Conservation (phyloP, 257 asterid species). For the Plectranthus barbatus region DNA sequence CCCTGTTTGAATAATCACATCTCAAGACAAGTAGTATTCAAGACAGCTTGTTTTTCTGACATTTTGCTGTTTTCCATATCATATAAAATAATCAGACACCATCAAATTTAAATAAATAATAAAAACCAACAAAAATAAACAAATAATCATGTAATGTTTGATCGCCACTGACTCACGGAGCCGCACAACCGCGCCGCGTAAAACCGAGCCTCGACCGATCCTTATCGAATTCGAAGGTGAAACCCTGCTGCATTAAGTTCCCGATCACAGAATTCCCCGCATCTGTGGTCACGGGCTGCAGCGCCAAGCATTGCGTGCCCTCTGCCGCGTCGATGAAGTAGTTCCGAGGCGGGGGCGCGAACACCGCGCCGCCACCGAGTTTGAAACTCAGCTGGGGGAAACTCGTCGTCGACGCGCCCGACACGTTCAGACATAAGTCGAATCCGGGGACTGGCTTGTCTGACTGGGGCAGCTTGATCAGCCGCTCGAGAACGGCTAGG, state of each 20-base stretch:
- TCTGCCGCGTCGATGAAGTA: conserved; percentile 62
- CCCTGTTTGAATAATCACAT: conserved; percentile 26
- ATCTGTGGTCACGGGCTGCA: conserved; percentile 45
- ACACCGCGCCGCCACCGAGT: conserved; percentile 49
- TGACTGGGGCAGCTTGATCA: conserved; percentile 35
- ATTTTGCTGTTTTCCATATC: conserved; percentile 28
- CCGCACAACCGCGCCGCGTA: conserved; percentile 48
- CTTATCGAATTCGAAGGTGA: conserved; percentile 51
- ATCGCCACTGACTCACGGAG: conserved; percentile 23
- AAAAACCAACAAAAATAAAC: not conserved
- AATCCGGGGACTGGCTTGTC: conserved; percentile 31
- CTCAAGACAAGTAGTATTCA: conserved; percentile 43
- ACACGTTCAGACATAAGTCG: conserved; percentile 58
- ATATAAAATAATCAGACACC: conserved; percentile 15
- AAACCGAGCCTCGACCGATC: conserved; percentile 55
- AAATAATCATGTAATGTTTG: conserved; percentile 5
- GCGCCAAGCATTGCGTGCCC: conserved; percentile 57
- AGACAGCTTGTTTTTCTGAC: conserved; percentile 24
- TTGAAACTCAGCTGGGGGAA: conserved; percentile 62
- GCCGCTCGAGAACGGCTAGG: conserved; percentile 38
- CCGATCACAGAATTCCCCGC: conserved; percentile 62
- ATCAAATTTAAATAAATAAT: not conserved
- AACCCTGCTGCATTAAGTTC: conserved; percentile 84
- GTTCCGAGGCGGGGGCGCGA: conserved; percentile 56
- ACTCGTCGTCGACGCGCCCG: conserved; percentile 25